Percentiles rank a stretch among this genome's conserved stretches.
Conservation (phyloP, 352 stramenopile species). For the Phytophthora rubi region DNA sequence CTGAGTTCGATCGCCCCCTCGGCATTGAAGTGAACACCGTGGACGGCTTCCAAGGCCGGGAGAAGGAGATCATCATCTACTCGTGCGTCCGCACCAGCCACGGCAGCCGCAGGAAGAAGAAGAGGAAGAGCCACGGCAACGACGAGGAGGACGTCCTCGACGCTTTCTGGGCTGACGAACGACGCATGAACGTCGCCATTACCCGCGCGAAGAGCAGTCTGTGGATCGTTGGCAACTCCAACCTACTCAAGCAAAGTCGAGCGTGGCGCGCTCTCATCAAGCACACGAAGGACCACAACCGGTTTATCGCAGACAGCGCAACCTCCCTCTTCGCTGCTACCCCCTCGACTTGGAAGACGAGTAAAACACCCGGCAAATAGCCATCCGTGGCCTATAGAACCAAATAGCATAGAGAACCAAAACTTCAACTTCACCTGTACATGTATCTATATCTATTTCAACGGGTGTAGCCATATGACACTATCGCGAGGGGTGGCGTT, state of each 20-base stretch:
- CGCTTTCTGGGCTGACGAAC: conserved; percentile 96
- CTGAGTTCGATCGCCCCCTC: conserved; percentile 48
- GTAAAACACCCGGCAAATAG: conserved; percentile 10
- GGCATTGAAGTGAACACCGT: conserved; percentile 94
- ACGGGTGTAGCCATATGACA: conserved; percentile 8
- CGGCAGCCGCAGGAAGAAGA: conserved; percentile 64
- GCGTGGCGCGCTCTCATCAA: conserved; percentile 76
- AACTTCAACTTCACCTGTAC: conserved; percentile 22
- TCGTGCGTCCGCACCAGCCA: conserved; percentile 96
- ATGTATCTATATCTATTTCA: conserved; percentile 21
- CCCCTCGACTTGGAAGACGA: conserved; percentile 19
- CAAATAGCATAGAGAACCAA: conserved; percentile 11
- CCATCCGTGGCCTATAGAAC: not conserved
- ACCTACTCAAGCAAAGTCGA: conserved; percentile 67
- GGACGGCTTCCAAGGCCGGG: conserved; percentile 97
- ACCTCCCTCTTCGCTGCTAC: conserved; percentile 15
- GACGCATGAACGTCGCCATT: conserved; percentile 99
- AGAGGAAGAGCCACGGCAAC: conserved; percentile 17
- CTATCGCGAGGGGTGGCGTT: conserved; percentile 6
- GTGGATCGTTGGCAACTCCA: conserved; percentile 85
- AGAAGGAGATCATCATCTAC: conserved; percentile 98
- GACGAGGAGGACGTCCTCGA: conserved; percentile 40
- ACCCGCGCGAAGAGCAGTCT: conserved; percentile 97
- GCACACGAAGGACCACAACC: conserved; percentile 56
- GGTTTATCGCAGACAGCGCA: conserved; percentile 53